These are phyloP conservation scores for Sclerotinia subarctica DNA, from an alignment of 2,329 filamentous ascomycete species.

Conservation along the genomic window DNA sequence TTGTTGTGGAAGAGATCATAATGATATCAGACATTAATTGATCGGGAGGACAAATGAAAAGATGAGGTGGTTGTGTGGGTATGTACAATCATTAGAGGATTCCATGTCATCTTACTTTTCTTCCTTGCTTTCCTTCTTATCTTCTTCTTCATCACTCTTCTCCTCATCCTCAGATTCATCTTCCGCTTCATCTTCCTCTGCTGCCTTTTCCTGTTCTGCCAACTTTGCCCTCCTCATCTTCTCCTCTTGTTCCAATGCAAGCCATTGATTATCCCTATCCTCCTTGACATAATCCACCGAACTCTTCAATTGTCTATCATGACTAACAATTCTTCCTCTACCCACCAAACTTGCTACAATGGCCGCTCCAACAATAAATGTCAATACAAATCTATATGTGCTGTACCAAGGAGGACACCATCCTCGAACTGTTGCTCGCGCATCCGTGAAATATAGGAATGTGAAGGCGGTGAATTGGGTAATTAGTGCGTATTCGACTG, in stretches of 20 bases:
- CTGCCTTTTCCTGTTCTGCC: slow-evolving; percentile 26
- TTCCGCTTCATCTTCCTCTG: slow-evolving; percentile 22
- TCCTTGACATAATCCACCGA: slow-evolving; percentile 35
- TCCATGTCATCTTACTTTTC: slow-evolving; percentile 21
- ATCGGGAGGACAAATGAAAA: background rate
- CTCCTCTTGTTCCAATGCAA: slow-evolving; percentile 35
- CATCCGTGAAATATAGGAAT: slow-evolving; percentile 80
- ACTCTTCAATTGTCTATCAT: slow-evolving; percentile 35
- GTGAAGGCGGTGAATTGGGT: slow-evolving; percentile 83
- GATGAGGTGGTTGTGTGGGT: background rate
- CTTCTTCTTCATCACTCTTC: slow-evolving; percentile 40
- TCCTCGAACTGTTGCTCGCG: slow-evolving; percentile 66
- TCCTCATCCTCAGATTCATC: slow-evolving; percentile 34
- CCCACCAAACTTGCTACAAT: slow-evolving; percentile 81
- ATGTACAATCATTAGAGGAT: background rate
- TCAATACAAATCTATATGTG: slow-evolving; percentile 88
- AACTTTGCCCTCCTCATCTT: slow-evolving; percentile 29
- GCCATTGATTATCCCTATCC: slow-evolving; percentile 35
- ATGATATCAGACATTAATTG: background rate
- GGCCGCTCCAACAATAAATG: slow-evolving; percentile 79
- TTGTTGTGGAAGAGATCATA: background rate
- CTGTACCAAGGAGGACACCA: slow-evolving; percentile 85
- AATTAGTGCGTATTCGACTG: slow-evolving; percentile 80
- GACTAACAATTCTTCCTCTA: slow-evolving; percentile 58
- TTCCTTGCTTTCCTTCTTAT: slow-evolving; percentile 19